These are phyloP conservation scores for Punica granatum DNA, from an alignment of 345 rosid species.

Conservation along the genomic window DNA sequence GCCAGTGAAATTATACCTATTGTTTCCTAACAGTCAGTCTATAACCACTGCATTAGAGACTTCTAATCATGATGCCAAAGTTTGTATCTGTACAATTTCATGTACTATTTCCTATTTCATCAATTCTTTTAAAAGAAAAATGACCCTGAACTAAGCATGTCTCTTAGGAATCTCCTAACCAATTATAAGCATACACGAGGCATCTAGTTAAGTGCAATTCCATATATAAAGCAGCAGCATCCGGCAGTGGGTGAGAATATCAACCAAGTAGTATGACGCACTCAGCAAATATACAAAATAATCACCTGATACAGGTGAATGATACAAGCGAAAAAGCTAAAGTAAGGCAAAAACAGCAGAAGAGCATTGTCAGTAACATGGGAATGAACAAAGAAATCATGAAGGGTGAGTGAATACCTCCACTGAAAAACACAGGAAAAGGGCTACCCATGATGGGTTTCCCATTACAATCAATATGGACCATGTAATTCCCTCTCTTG, in stretches of 20 bases:
- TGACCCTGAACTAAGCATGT: neutral
- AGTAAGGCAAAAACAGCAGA: neutral
- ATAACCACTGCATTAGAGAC: neutral
- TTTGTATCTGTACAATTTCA: neutral
- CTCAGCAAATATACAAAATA: neutral
- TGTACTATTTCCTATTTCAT: neutral
- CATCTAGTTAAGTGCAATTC: neutral
- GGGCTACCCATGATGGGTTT: conserved; percentile 93
- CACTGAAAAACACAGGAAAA: conserved; percentile 96
- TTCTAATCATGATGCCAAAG: neutral
- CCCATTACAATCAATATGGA: conserved; percentile 78
- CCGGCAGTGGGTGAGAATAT: neutral
- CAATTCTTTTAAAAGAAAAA: neutral
- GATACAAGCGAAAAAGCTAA: neutral
- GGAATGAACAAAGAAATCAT: neutral
- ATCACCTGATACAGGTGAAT: neutral
- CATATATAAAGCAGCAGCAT: neutral
- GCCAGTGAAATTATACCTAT: neutral
- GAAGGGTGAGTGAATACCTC: conserved; percentile 36
- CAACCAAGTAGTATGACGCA: neutral
- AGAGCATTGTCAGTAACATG: neutral
- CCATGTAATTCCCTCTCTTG: conserved; percentile 96
- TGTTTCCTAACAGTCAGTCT: neutral
- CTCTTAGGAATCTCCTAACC: neutral
- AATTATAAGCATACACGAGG: neutral